These are phyloP conservation scores for Tolypocladium cylindrosporum DNA, from an alignment of 2,329 filamentous ascomycete species.

Conservation along the genomic window DNA sequence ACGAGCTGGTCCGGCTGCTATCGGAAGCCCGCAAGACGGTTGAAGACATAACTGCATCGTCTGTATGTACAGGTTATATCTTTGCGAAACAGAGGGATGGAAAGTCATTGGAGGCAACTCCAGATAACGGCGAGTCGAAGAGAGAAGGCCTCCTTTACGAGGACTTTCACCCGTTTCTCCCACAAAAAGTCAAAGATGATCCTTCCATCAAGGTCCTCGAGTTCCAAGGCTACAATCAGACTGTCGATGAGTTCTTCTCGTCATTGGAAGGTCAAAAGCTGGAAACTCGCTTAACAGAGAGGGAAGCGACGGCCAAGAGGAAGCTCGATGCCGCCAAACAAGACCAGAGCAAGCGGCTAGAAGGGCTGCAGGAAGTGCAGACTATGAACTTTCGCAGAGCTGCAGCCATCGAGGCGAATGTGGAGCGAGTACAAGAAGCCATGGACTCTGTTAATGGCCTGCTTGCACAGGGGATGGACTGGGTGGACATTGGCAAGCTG, in stretches of 20 bases:
- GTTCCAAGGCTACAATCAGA: conserved; percentile 81
- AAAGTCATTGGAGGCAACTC: conserved; percentile 8
- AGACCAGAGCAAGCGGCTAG: conserved; percentile 78
- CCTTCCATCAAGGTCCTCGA: conserved; percentile 58
- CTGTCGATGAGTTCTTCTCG: conserved; percentile 94
- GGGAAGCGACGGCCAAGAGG: conserved; percentile 68
- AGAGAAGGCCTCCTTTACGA: conserved; percentile 62
- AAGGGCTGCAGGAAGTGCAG: conserved; percentile 72
- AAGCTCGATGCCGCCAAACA: conserved; percentile 77
- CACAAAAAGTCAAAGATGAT: conserved; percentile 65
- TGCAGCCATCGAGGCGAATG: conserved; percentile 80
- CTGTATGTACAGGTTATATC: conserved; percentile 72
- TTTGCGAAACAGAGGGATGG: conserved; percentile 55
- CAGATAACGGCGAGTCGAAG: conserved; percentile 25
- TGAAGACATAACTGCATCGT: conserved; percentile 54
- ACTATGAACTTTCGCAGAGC: conserved; percentile 80
- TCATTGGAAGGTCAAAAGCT: conserved; percentile 91
- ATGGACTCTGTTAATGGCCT: conserved; percentile 87
- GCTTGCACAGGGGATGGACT: conserved; percentile 94
- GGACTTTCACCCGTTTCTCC: conserved; percentile 90
- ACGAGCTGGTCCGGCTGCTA: conserved; percentile 58
- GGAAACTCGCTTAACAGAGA: conserved; percentile 71
- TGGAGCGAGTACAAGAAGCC: conserved; percentile 84
- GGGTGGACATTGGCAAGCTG: conserved; percentile 80
- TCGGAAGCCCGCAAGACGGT: conserved; percentile 61